Percentiles rank a stretch among this genome's conserved stretches.
These are phyloP conservation scores for Mycena sp. DNA, from an alignment of 1,284 basidiomycete species.

Conservation along the genomic window DNA sequence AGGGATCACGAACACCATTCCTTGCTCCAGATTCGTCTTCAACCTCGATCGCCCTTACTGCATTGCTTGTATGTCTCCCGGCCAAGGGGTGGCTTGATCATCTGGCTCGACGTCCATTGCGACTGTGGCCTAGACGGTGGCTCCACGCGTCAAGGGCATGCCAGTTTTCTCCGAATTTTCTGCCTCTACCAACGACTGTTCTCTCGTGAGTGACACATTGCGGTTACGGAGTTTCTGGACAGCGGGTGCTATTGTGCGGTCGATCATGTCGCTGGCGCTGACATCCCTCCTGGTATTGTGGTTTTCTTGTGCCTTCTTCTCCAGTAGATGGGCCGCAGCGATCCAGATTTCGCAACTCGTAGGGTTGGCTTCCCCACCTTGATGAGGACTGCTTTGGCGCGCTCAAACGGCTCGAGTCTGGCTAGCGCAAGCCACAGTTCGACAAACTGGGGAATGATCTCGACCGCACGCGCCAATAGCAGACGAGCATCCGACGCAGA, in stretches of 20 bases:
- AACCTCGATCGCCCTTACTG: no score
- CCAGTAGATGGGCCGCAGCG: neutral
- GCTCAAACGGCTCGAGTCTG: slow-evolving; percentile 88
- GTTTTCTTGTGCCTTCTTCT: no score
- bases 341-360: neutral
- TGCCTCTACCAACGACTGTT: slow-evolving; percentile 96
- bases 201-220: slow-evolving; percentile 88
- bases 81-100: no score
- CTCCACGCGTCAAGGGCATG: slow-evolving; percentile 86
- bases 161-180: slow-evolving; percentile 91
- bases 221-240: slow-evolving; percentile 83
- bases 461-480: slow-evolving; percentile 91
- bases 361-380: slow-evolving; percentile 84
- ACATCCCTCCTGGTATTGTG: no score
- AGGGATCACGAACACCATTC: slow-evolving; percentile 46
- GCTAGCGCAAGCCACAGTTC: slow-evolving; percentile 98
- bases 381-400: slow-evolving; percentile 93
- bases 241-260: slow-evolving; percentile 87
- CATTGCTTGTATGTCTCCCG: no score
- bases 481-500: slow-evolving; percentile 90
- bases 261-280: slow-evolving; percentile 58
- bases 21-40: slow-evolving; percentile 89
- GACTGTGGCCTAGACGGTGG: slow-evolving; percentile 94
- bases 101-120: slow-evolving; percentile 87
- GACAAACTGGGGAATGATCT: slow-evolving; percentile 93